Conservation (phyloP, 208 protist genomes). For the Trypanosoma scelopori region DNA sequence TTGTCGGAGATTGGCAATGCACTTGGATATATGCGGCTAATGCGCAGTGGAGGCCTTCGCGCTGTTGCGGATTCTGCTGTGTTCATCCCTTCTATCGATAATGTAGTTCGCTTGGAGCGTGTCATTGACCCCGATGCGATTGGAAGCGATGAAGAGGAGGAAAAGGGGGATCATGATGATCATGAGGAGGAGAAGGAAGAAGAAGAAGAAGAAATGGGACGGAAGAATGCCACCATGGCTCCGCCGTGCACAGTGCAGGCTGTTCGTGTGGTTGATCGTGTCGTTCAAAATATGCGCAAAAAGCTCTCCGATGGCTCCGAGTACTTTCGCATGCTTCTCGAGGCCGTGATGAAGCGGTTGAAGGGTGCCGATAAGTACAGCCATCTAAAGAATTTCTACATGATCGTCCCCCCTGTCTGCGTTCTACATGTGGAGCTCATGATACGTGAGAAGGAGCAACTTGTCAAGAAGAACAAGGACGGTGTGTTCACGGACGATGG, state of each 20-base stretch:
- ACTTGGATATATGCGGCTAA: constrained; percentile 97
- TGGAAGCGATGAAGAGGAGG: constrained; percentile 31
- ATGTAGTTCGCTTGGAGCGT: constrained; percentile 60
- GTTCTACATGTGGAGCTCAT: constrained; percentile 93
- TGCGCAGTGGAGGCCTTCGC: constrained; percentile 88
- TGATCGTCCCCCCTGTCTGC: constrained; percentile 96
- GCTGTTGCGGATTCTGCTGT: constrained; percentile 89
- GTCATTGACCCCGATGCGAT: constrained; percentile 32
- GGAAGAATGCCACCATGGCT: constrained; percentile 10
- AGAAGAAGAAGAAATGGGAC: constrained; percentile 16
- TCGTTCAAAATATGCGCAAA: constrained; percentile 71
- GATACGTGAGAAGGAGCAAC: constrained; percentile 93
- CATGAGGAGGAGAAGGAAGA: background rate
- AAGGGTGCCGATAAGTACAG: constrained; percentile 54
- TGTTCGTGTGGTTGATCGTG: constrained; percentile 70
- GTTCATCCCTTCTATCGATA: constrained; percentile 88
- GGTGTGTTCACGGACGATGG: constrained; percentile 96
- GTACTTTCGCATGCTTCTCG: constrained; percentile 95
- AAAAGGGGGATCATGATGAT: constrained; percentile 19
- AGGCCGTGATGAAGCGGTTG: constrained; percentile 82
- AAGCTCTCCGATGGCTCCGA: constrained; percentile 94
- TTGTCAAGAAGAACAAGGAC: constrained; percentile 90
- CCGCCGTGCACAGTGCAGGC: constrained; percentile 44
- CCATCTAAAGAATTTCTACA: constrained; percentile 93
- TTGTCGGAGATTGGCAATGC: constrained; percentile 98